A percentile compares a stretch with the other conserved stretches of the same genome.
These are phyloP conservation scores for Fagus sylvatica DNA, from an alignment of 306 rosid genomes.

Conservation along the genomic window DNA sequence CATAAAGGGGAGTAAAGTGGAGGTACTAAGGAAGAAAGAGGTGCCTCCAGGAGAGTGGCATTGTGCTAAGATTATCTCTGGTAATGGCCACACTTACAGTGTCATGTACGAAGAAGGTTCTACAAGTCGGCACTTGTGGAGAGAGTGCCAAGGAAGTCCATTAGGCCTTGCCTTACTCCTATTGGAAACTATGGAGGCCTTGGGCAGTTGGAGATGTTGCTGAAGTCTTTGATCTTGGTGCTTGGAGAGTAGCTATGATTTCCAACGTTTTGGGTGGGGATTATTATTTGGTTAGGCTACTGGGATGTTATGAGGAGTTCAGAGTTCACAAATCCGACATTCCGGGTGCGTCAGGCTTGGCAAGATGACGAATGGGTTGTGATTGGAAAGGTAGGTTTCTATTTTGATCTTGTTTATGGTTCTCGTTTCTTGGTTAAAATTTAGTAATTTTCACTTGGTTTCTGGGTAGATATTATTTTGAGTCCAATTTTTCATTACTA, in stretches of 20 bases:
- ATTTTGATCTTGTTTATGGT: neutral
- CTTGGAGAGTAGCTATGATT: constrained; percentile 68
- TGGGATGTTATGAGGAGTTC: constrained; percentile 55
- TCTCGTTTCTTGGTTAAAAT: neutral
- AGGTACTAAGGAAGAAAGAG: constrained; percentile 55
- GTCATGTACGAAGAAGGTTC: constrained; percentile 48
- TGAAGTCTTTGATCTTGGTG: constrained; percentile 60
- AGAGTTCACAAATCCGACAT: constrained; percentile 42
- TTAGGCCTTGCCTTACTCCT: constrained; percentile 72
- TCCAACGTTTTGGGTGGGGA: constrained; percentile 34
- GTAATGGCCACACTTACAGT: constrained; percentile 59
- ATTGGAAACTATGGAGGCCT: constrained; percentile 21
- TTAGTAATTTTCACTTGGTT: neutral
- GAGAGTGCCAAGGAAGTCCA: constrained; percentile 59
- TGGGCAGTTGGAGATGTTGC: constrained; percentile 60
- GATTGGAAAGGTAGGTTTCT: constrained; percentile 50
- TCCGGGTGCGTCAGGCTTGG: constrained; percentile 67
- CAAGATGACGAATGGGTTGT: constrained; percentile 58
- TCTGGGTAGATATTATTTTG: neutral
- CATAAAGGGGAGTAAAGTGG: constrained; percentile 65
- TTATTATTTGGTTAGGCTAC: constrained; percentile 51
- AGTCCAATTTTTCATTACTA: neutral
- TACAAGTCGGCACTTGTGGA: constrained; percentile 20
- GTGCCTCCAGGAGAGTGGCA: constrained; percentile 56
- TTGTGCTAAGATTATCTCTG: constrained; percentile 60